These are phyloP conservation scores for Ceratocystis lukuohia DNA, from an alignment of 2,329 filamentous ascomycete species.

Conservation along the genomic window DNA sequence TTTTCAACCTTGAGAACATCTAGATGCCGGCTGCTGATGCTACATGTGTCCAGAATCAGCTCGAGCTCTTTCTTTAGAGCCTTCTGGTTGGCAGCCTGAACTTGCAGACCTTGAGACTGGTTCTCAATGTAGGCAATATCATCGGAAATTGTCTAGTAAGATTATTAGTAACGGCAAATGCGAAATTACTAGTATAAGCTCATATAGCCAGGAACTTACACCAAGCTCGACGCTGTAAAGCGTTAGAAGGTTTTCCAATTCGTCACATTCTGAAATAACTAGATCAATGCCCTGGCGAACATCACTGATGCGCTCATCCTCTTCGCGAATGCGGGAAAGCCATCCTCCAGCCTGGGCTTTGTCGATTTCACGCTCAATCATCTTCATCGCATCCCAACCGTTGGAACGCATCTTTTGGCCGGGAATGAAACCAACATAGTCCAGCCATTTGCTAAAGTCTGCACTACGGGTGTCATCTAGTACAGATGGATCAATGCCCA, in stretches of 20 bases:
- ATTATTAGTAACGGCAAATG: not conserved
- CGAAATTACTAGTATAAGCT: not conserved
- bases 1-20: slow-evolving; percentile 60
- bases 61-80: slow-evolving; percentile 80
- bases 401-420: slow-evolving; percentile 61
- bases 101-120: slow-evolving; percentile 89
- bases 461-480: slow-evolving; percentile 56
- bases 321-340: slow-evolving; percentile 70
- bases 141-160: slow-evolving; percentile 66
- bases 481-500: slow-evolving; percentile 66
- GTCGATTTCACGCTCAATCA: slow-evolving; percentile 75
- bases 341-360: slow-evolving; percentile 86
- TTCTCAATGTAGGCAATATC: slow-evolving; percentile 97
- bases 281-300: slow-evolving; percentile 77
- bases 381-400: slow-evolving; percentile 66
- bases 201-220: slow-evolving; percentile 37
- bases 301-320: slow-evolving; percentile 77
- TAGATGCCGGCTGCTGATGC: slow-evolving; percentile 57
- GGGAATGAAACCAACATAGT: slow-evolving; percentile 77
- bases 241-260: slow-evolving; percentile 85
- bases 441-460: slow-evolving; percentile 70
- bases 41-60: slow-evolving; percentile 77
- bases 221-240: slow-evolving; percentile 89
- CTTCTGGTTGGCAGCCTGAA: slow-evolving; percentile 94
- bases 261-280: slow-evolving; percentile 89